phyloP scores from a whole-genome alignment of 2,329 filamentous ascomycete species.

The Endocalyx cinctus region DNA sequence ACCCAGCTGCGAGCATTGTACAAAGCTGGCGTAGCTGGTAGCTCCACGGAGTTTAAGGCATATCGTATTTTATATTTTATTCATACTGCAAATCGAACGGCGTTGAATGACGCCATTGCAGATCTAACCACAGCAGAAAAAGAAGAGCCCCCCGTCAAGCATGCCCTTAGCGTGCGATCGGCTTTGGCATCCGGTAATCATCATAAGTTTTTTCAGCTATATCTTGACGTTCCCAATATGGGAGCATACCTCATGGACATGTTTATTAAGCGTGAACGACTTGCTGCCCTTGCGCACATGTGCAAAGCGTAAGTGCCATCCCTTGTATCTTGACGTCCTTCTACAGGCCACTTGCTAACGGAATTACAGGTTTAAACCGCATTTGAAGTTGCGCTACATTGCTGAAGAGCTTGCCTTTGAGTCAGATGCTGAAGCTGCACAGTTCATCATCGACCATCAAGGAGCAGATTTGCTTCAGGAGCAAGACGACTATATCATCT shows the following conservation, averaged over 20 bases:
- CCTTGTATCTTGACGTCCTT: background rate
- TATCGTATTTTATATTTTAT: slow-evolving; percentile 99
- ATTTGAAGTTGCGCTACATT: slow-evolving; percentile 83
- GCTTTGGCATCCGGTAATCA: slow-evolving; percentile 92
- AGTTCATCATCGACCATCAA: slow-evolving; percentile 81
- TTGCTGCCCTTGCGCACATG: slow-evolving; percentile 84
- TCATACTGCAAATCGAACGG: slow-evolving; percentile 95
- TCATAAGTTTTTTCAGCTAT: slow-evolving; percentile 95
- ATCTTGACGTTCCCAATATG: slow-evolving; percentile 92
- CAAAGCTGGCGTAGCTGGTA: slow-evolving; percentile 78
- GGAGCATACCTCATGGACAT: slow-evolving; percentile 98
- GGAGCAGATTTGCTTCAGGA: slow-evolving; percentile 75
- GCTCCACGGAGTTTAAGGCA: slow-evolving; percentile 93
- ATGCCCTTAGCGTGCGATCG: slow-evolving; percentile 87
- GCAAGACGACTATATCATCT: slow-evolving; percentile 66
- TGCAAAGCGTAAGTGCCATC: slow-evolving; percentile 80
- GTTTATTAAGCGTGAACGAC: slow-evolving; percentile 91
- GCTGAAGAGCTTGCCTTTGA: slow-evolving; percentile 96
- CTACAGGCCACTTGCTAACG: slow-evolving; percentile 43
- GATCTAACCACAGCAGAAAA: slow-evolving; percentile 99
- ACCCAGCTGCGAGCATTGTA: slow-evolving; percentile 94
- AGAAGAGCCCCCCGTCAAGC: slow-evolving; percentile 75
- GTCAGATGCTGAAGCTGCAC: slow-evolving; percentile 81
- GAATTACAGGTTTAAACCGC: slow-evolving; percentile 75
- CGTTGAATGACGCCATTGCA: slow-evolving; percentile 96